These are phyloP conservation scores for Podila epigama DNA, from an alignment of 192 early-diverging fungal genomes.

Conservation along the genomic window DNA sequence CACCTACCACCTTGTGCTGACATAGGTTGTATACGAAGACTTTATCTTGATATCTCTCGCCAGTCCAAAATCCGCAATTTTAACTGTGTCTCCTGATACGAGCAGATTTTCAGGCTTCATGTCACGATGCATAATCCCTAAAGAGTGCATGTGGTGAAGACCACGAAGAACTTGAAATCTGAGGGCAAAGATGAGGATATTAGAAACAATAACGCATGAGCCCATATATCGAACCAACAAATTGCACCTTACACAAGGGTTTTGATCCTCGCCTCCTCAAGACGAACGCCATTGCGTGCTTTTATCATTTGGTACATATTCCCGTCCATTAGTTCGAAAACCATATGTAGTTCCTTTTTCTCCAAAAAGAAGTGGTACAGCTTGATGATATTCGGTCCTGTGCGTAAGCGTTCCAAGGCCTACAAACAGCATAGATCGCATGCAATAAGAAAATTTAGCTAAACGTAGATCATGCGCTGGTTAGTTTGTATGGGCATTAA, in stretches of 20 bases:
- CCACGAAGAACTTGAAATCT: constrained; percentile 90
- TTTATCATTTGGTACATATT: constrained; percentile 93
- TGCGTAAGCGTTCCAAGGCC: constrained; percentile 74
- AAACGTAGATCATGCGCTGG: not conserved
- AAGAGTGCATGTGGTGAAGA: constrained; percentile 90
- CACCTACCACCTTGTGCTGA: constrained; percentile 93
- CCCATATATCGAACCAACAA: not conserved
- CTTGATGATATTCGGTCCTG: constrained; percentile 87
- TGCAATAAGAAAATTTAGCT: too few relatives aligned
- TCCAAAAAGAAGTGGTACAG: constrained; percentile 86
- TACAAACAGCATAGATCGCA: constrained; percentile 24
- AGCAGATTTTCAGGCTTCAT: constrained; percentile 98
- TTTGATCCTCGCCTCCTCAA: constrained; percentile 74
- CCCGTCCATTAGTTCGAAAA: constrained; percentile 96
- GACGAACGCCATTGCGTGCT: constrained; percentile 66
- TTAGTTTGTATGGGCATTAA: too few relatives aligned
- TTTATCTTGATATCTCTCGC: constrained; percentile 88
- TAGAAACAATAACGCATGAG: not conserved
- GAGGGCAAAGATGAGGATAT: constrained; percentile 12
- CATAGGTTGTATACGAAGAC: constrained; percentile 96
- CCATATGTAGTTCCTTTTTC: constrained; percentile 88
- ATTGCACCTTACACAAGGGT: constrained; percentile 70
- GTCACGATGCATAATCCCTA: constrained; percentile 94
- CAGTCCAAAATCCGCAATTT: constrained; percentile 97
- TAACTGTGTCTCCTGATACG: constrained; percentile 68